These are phyloP conservation scores for Letharia columbiana DNA, from an alignment of 495 filamentous ascomycete species.

Conservation along the genomic window DNA sequence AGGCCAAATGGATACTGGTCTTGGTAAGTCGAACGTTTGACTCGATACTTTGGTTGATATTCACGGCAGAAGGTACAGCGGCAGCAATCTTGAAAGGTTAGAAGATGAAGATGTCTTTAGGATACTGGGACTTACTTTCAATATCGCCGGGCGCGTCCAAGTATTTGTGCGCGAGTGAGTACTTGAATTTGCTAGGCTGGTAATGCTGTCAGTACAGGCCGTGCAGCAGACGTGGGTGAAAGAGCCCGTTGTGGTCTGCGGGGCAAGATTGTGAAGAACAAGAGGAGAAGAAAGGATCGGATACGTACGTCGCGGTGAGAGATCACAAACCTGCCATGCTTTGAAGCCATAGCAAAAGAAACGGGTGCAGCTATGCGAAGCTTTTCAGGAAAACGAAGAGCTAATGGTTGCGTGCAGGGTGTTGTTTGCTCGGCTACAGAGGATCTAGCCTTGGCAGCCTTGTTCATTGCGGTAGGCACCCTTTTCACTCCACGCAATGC, in stretches of 20 bases:
- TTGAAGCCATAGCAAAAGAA: not conserved
- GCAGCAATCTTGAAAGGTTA: not conserved
- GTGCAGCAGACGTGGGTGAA: not conserved
- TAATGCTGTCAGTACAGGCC: not conserved
- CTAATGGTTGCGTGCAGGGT: conserved; percentile 8
- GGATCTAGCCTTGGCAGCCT: not conserved
- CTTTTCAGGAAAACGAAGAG: not conserved
- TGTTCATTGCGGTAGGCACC: not conserved
- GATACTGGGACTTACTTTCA: not conserved
- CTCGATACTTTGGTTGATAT: not conserved
- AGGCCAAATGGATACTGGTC: not conserved
- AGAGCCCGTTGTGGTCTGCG: not conserved
- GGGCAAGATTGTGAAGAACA: not conserved
- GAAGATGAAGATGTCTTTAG: not conserved
- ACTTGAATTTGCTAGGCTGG: not conserved
- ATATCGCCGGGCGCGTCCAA: not conserved
- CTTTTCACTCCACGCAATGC: not conserved
- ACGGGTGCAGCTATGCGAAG: not conserved
- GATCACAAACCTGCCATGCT: not conserved
- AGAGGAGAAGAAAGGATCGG: not conserved
- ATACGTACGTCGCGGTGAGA: not conserved
- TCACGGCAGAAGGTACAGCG: not conserved
- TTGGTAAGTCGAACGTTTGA: not conserved
- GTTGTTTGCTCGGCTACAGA: conserved; percentile 3
- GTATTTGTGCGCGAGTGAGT: not conserved